Evolutionary conservation across 306 rosid genomes (phyloP).

Genomic region (Argentina anserina): DNA sequence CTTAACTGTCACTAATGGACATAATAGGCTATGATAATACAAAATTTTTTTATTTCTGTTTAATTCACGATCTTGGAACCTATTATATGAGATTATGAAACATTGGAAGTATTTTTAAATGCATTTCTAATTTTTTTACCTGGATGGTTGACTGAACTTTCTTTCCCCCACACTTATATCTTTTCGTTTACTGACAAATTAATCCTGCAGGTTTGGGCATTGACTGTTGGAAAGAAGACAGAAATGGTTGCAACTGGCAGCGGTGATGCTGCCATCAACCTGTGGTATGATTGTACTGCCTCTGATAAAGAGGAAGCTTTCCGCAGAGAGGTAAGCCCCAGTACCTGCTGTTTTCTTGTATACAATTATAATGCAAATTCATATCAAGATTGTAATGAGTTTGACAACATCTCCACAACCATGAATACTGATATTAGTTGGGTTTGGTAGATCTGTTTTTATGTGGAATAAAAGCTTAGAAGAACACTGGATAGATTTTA

Average conservation of each 20-base stretch:
- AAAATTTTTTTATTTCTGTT: no score
- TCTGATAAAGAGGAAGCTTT: conserved; percentile 84
- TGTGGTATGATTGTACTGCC: conserved; percentile 86
- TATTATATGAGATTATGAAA: no score
- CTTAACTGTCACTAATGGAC: not conserved
- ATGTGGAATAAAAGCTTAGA: not conserved
- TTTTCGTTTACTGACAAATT: conserved; percentile 24
- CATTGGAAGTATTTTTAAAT: no score
- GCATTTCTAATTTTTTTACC: no score
- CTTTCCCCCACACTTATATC: no score
- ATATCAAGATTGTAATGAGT: not conserved
- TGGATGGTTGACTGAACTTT: not conserved
- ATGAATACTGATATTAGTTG: not conserved
- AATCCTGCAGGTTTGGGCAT: conserved; percentile 77
- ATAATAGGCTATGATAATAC: not conserved
- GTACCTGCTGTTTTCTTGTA: not conserved
- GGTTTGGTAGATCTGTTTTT: not conserved
- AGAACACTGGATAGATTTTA: not conserved
- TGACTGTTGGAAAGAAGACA: conserved; percentile 83
- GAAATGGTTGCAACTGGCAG: conserved; percentile 97
- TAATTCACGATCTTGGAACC: no score
- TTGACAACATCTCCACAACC: not conserved
- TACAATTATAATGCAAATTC: not conserved
- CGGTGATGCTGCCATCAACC: conserved; percentile 70
- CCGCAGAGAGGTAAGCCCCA: conserved; percentile 61